A percentile compares a stretch with the other conserved stretches of the same genome.
These are phyloP conservation scores for Mariannaea sp. DNA, from an alignment of 2,329 filamentous ascomycete genomes.

Conservation along the genomic window DNA sequence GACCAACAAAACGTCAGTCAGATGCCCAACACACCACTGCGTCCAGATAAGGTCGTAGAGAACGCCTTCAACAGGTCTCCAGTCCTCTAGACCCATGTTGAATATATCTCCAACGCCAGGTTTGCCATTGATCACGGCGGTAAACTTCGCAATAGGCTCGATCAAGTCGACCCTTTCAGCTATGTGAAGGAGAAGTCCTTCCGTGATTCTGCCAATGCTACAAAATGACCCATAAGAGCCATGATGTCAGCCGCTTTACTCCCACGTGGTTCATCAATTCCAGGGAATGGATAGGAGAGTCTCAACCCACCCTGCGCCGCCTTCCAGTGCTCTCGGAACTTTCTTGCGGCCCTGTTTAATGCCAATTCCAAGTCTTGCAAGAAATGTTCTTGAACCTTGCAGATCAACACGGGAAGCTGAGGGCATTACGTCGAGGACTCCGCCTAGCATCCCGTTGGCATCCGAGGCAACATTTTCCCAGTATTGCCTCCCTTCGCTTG, in stretches of 20 bases:
- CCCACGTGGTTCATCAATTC: neutral
- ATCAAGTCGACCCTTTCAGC: conserved; percentile 79
- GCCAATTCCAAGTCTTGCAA: neutral
- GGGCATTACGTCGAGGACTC: neutral
- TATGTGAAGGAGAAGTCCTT: conserved; percentile 73
- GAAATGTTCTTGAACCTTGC: neutral
- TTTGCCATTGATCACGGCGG: conserved; percentile 60
- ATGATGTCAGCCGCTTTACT: neutral
- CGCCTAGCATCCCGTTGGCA: neutral
- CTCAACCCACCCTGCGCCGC: neutral
- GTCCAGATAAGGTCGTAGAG: conserved; percentile 84
- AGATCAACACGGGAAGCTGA: neutral
- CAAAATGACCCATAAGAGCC: neutral
- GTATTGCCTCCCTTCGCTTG: neutral
- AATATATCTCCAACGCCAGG: conserved; percentile 66
- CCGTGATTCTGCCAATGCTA: conserved; percentile 82
- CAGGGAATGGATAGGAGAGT: neutral
- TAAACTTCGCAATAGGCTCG: conserved; percentile 85
- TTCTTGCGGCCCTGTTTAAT: neutral
- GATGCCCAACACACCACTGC: conserved; percentile 87
- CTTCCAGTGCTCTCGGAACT: neutral
- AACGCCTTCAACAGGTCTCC: conserved; percentile 53
- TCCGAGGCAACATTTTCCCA: neutral
- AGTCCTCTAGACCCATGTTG: conserved; percentile 75
- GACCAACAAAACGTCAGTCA: conserved; percentile 75